Evolutionary conservation across 148 eudicot genomes (phyloP).

Genomic region (Fallopia convolvulus): DNA sequence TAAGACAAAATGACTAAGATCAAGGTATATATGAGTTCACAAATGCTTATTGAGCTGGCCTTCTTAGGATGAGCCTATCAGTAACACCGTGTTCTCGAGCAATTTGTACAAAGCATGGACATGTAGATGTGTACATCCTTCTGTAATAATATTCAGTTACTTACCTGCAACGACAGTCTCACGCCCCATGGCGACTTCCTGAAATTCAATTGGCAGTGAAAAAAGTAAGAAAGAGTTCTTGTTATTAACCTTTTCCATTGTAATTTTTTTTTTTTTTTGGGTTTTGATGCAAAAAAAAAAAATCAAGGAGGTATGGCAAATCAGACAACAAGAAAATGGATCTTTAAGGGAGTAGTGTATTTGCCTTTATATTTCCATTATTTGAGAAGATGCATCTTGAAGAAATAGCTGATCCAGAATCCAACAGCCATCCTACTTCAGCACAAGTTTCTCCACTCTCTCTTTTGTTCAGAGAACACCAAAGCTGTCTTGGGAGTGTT

Average conservation of each 20-base stretch:
- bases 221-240: background rate
- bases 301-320: background rate
- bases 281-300: too few species aligned
- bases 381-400: slow-evolving; percentile 70
- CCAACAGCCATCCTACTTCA: slow-evolving; percentile 84
- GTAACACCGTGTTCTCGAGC: background rate
- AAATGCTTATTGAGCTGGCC: background rate
- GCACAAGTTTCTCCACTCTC: slow-evolving; percentile 52
- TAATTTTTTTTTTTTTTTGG: background rate
- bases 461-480: slow-evolving; percentile 58
- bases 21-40: background rate
- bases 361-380: slow-evolving; percentile 52
- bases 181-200: slow-evolving; percentile 1
- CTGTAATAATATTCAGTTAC: background rate
- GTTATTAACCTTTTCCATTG: background rate
- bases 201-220: background rate
- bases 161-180: slow-evolving; percentile 5
- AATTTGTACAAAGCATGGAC: background rate
- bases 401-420: slow-evolving; percentile 52
- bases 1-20: background rate
- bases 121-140: background rate
- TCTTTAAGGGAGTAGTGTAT: background rate
- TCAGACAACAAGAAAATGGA: background rate
- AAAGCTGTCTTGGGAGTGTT: slow-evolving; percentile 62
- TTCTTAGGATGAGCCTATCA: background rate